These are phyloP conservation scores for Houttuynia cordata DNA, from an alignment of 164 flowering plant genomes.

Conservation along the genomic window DNA sequence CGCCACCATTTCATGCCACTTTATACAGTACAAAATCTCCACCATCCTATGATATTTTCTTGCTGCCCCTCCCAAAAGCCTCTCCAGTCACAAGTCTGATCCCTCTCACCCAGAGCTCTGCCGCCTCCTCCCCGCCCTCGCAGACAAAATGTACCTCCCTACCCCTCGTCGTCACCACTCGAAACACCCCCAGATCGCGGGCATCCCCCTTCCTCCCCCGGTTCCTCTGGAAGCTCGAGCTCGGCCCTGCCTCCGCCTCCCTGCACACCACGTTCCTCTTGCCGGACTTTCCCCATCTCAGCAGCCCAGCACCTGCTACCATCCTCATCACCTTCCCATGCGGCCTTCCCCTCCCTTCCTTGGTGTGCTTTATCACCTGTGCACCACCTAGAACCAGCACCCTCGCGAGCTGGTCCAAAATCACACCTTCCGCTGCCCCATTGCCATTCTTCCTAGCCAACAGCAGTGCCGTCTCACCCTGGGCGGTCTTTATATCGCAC, in stretches of 20 bases:
- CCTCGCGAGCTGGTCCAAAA: conserved; percentile 51
- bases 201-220: conserved; percentile 42
- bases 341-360: conserved; percentile 50
- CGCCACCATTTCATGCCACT: neutral
- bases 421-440: conserved; percentile 29
- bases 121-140: conserved; percentile 46
- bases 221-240: conserved; percentile 39
- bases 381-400: conserved; percentile 37
- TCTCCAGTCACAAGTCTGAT: conserved; percentile 48
- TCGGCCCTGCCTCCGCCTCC: conserved; percentile 48
- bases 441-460: conserved; percentile 32
- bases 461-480: conserved; percentile 47
- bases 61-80: conserved; percentile 35
- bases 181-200: conserved; percentile 44
- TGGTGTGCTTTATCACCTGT: conserved; percentile 52
- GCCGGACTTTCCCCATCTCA: conserved; percentile 68
- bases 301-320: conserved; percentile 33
- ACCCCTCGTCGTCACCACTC: conserved; percentile 51
- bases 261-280: conserved; percentile 55
- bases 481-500: conserved; percentile 34
- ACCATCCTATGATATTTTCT: too few relatives aligned
- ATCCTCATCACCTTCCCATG: conserved; percentile 47
- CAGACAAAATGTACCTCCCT: conserved; percentile 65
- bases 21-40: neutral
- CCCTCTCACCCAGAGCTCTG: conserved; percentile 69